A percentile compares a stretch with the other conserved stretches of the same genome.
These are phyloP conservation scores for Cladophialophora psammophila DNA, from an alignment of 2,329 filamentous ascomycete genomes.

Conservation along the genomic window DNA sequence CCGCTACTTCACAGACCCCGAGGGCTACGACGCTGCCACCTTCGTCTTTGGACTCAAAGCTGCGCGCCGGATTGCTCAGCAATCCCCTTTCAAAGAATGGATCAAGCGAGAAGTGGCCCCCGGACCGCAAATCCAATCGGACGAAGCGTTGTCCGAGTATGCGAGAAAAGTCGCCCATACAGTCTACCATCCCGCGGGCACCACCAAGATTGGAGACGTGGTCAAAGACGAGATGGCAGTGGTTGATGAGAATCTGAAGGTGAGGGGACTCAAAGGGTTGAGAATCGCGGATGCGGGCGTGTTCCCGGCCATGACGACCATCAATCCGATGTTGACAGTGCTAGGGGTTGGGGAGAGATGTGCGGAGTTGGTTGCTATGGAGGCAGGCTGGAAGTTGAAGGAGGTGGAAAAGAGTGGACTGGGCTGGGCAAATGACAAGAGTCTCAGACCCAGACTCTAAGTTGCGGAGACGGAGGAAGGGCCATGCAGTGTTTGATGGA, in stretches of 20 bases:
- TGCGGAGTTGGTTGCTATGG: slow-evolving; percentile 81
- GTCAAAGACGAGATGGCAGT: slow-evolving; percentile 74
- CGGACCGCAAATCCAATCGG: slow-evolving; percentile 73
- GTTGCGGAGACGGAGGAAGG: background rate
- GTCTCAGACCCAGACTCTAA: slow-evolving; percentile 3
- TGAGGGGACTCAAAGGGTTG: slow-evolving; percentile 74
- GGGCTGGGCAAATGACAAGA: slow-evolving; percentile 15
- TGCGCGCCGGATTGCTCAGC: slow-evolving; percentile 76
- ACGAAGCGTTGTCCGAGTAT: slow-evolving; percentile 83
- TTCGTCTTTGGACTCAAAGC: slow-evolving; percentile 79
- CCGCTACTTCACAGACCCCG: slow-evolving; percentile 86
- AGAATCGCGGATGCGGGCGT: slow-evolving; percentile 86
- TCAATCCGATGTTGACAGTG: slow-evolving; percentile 92
- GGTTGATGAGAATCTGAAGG: slow-evolving; percentile 76
- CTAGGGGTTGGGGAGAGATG: slow-evolving; percentile 82
- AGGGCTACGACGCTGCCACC: slow-evolving; percentile 83
- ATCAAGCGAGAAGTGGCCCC: slow-evolving; percentile 83
- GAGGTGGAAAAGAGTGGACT: slow-evolving; percentile 22
- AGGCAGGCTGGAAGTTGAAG: slow-evolving; percentile 68
- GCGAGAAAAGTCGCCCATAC: slow-evolving; percentile 82
- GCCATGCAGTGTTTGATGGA: background rate
- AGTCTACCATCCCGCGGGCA: slow-evolving; percentile 88
- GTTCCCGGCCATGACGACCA: slow-evolving; percentile 84
- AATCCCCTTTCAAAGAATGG: slow-evolving; percentile 81
- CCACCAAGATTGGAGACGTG: slow-evolving; percentile 87